Evolutionary conservation across 805 yeast genomes (phyloP).

Genomic region (Nakazawaea ernobii): DNA sequence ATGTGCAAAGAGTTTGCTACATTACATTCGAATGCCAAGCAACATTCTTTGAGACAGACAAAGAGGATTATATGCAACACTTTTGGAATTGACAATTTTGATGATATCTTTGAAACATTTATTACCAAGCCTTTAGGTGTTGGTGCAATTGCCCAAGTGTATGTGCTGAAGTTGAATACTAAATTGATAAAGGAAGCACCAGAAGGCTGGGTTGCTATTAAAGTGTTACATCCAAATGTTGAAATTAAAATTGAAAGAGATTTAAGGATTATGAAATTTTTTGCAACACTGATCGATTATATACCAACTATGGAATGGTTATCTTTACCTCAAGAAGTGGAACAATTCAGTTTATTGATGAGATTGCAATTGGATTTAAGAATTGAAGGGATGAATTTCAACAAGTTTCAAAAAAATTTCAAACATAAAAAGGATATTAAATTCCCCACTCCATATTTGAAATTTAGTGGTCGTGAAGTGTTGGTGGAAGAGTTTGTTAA

Average conservation of each 20-base stretch:
- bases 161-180: constrained; percentile 58
- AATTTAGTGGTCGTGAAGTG: constrained; percentile 61
- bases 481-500: constrained; percentile 80
- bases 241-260: constrained; percentile 71
- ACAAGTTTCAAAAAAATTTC: constrained; percentile 68
- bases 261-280: constrained; percentile 72
- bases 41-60: constrained; percentile 65
- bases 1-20: constrained; percentile 72
- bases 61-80: constrained; percentile 50
- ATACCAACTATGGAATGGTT: constrained; percentile 98
- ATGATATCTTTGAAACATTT: constrained; percentile 78
- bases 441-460: constrained; percentile 74
- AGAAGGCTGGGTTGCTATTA: constrained; percentile 72
- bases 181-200: constrained; percentile 29
- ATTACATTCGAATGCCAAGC: constrained; percentile 77
- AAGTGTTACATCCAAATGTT: constrained; percentile 88
- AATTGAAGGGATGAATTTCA: constrained; percentile 80
- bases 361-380: constrained; percentile 81
- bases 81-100: constrained; percentile 47
- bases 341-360: constrained; percentile 83
- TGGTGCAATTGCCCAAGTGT: constrained; percentile 98
- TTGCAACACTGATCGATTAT: constrained; percentile 63
- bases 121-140: constrained; percentile 78
- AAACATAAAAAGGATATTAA: constrained; percentile 50
- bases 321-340: constrained; percentile 90